Conservation (phyloP, 1,284 basidiomycete species). For the Tilletia indica region DNA sequence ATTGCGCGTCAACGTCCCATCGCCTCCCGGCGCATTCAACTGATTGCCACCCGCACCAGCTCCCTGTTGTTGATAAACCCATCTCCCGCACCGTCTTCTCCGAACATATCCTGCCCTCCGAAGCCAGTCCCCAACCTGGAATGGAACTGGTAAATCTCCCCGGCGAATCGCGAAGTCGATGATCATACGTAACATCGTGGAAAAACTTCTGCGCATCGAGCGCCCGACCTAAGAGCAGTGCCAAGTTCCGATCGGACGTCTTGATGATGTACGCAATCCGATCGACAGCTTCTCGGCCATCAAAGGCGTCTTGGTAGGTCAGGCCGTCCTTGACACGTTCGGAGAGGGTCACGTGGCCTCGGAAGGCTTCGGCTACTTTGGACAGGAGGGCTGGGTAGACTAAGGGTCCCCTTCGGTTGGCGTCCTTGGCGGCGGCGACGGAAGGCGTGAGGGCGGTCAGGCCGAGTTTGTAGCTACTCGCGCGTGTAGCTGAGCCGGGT, state of each 20-base stretch:
- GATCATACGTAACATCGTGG: constrained; percentile 98
- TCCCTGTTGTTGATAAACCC: constrained; percentile 9
- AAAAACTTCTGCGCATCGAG: constrained; percentile 99
- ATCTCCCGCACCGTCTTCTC: neutral
- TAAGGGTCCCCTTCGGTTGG: constrained; percentile 58
- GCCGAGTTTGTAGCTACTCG: neutral
- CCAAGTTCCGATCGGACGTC: constrained; percentile 93
- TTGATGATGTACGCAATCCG: constrained; percentile 96
- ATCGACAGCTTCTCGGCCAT: constrained; percentile 93
- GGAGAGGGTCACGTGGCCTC: constrained; percentile 70
- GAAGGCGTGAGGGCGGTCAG: constrained; percentile 1
- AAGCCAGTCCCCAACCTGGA: constrained; percentile 45
- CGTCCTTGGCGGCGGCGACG: neutral
- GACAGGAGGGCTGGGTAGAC: constrained; percentile 94
- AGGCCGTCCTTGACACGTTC: constrained; percentile 91
- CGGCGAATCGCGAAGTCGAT: constrained; percentile 83
- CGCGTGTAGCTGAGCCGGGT: neutral
- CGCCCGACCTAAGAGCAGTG: constrained; percentile 86
- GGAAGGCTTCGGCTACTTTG: constrained; percentile 89
- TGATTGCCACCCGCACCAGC: neutral
- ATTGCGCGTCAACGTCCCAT: constrained; percentile 62
- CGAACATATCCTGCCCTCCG: neutral
- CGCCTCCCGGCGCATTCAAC: constrained; percentile 22
- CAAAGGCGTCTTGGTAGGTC: constrained; percentile 92
- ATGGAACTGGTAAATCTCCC: constrained; percentile 88